Evolutionary conservation across 129 eudicot genomes (phyloP).

Genomic region (Artemisia argyi): DNA sequence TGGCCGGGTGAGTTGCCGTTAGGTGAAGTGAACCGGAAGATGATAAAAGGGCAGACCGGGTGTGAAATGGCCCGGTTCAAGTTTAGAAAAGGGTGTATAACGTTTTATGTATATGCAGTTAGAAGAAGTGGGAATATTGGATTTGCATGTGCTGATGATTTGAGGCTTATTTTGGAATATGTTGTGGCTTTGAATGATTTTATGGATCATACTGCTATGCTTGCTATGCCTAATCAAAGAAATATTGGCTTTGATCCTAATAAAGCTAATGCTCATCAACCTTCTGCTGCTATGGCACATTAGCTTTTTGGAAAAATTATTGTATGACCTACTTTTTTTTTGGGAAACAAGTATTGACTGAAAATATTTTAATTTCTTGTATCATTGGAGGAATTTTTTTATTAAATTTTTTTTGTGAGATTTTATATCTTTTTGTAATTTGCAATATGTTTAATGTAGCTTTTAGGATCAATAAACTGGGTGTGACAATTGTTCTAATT

Average conservation of each 20-base stretch:
- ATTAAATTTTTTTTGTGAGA: conserved; percentile 23
- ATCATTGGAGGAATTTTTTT: conserved; percentile 27
- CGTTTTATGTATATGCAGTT: conserved; percentile 87
- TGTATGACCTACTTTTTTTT: background rate
- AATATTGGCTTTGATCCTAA: conserved; percentile 47
- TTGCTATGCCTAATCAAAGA: conserved; percentile 88
- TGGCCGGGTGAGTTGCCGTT: conserved; percentile 85
- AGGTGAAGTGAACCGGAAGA: conserved; percentile 80
- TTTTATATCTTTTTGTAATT: background rate
- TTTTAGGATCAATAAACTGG: conserved; percentile 38
- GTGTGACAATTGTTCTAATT: conserved; percentile 18
- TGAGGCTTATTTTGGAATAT: conserved; percentile 59
- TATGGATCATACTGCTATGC: conserved; percentile 96
- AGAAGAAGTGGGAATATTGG: conserved; percentile 56
- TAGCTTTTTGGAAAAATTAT: conserved; percentile 22
- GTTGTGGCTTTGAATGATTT: conserved; percentile 89
- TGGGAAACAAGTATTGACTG: background rate
- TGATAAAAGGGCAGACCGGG: conserved; percentile 59
- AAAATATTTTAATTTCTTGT: conserved; percentile 13
- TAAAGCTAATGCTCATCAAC: conserved; percentile 23
- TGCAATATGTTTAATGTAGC: conserved; percentile 19
- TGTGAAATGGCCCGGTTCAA: conserved; percentile 91
- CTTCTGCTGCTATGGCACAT: conserved; percentile 74
- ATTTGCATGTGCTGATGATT: conserved; percentile 74
- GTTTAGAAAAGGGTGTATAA: conserved; percentile 91